Conservation (phyloP, 495 filamentous ascomycete genomes). For the Mytilinidion resinicola region DNA sequence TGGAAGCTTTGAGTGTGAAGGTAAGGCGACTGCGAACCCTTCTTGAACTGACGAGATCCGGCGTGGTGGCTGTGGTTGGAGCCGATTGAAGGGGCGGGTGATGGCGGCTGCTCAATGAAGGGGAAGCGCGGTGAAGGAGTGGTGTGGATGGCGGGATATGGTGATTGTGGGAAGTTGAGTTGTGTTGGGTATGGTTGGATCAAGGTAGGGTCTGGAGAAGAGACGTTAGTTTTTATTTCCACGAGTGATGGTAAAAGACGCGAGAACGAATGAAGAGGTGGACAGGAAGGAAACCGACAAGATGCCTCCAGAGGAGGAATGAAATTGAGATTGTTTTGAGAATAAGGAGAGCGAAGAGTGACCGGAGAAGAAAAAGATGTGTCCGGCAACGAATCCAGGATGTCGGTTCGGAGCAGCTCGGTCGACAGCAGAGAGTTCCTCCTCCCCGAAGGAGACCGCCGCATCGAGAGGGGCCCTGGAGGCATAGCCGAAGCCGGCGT, state of each 20-base stretch:
- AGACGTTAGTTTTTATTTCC: not conserved
- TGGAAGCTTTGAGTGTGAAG: constrained; percentile 32
- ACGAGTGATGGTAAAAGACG: not conserved
- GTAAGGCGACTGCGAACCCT: constrained; percentile 39
- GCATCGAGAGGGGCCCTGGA: constrained; percentile 32
- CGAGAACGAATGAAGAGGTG: constrained; percentile 8
- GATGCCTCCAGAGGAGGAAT: constrained; percentile 54
- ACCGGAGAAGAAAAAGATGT: constrained; percentile 24
- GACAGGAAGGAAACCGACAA: constrained; percentile 54
- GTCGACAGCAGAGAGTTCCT: constrained; percentile 27
- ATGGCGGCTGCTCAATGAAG: constrained; percentile 34
- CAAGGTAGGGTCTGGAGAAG: constrained; percentile 52
- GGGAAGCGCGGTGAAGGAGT: constrained; percentile 30
- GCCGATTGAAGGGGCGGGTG: constrained; percentile 29
- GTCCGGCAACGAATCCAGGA: constrained; percentile 2
- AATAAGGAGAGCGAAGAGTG: constrained; percentile 41
- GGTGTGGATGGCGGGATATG: constrained; percentile 28
- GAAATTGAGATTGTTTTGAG: constrained; percentile 58
- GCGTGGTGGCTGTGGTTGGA: constrained; percentile 27
- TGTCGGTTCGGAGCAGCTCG: constrained; percentile 18
- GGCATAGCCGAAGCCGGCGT: constrained; percentile 44
- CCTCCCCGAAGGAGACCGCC: constrained; percentile 10
- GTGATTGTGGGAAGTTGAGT: constrained; percentile 27
- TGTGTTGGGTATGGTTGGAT: constrained; percentile 44
- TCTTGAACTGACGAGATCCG: constrained; percentile 25